Conservation (phyloP, 73 alveolate species). For the Diophrys sp. region DNA sequence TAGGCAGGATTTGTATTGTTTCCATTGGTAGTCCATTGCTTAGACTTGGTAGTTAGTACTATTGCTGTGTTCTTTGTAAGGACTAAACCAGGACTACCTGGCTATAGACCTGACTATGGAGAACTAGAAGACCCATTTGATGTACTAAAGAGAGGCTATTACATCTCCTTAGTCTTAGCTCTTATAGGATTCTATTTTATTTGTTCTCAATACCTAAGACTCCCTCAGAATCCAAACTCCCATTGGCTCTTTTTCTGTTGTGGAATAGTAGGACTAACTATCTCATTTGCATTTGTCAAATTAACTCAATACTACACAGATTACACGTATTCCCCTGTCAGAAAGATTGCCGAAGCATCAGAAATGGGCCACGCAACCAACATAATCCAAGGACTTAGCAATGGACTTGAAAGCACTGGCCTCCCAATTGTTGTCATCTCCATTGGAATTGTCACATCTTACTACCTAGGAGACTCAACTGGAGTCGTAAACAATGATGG, state of each 20-base stretch:
- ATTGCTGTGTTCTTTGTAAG: too few species aligned
- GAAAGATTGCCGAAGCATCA: conserved; percentile 65
- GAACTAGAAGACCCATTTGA: too few species aligned
- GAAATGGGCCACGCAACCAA: conserved; percentile 72
- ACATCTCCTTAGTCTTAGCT: too few species aligned
- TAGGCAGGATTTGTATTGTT: conserved; percentile 73
- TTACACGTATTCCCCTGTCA: conserved; percentile 65
- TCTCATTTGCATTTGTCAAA: conserved; percentile 65
- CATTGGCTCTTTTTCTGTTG: conserved; percentile 55
- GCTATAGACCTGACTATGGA: too few species aligned
- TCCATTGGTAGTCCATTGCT: conserved; percentile 70
- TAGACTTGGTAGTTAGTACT: too few species aligned
- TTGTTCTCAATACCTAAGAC: too few species aligned
- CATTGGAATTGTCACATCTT: conserved; percentile 57
- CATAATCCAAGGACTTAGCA: conserved; percentile 69
- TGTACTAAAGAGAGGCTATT: too few species aligned
- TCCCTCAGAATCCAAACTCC: too few species aligned
- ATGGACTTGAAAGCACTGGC: conserved; percentile 62
- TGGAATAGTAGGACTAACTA: conserved; percentile 51
- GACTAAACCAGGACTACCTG: too few species aligned
- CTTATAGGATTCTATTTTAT: too few species aligned
- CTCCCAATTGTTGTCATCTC: conserved; percentile 66
- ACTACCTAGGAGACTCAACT: conserved; percentile 54
- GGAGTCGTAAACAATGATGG: too few species aligned
- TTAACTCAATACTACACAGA: conserved; percentile 71